Base-by-base conservation (phyloP, 2,329 filamentous ascomycete genomes). In the Torrubiella hemipterigena region DNA sequence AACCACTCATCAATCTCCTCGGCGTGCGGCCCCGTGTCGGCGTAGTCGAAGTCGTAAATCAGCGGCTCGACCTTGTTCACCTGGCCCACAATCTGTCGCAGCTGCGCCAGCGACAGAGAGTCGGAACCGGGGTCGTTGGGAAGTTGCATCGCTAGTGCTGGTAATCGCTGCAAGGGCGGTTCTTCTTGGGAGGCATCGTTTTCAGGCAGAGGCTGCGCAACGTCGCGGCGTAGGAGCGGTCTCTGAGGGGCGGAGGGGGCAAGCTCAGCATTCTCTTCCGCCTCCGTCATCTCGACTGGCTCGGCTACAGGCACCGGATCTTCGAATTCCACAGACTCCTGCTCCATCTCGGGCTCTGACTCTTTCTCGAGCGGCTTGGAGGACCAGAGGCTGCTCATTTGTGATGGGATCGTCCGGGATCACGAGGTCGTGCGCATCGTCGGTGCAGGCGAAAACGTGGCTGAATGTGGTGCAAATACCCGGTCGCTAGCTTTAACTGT, bases 1-100 rank as follows among this genome's bases (percentile, higher is more conserved):
- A 98, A 98, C 91, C 91, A 98, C 59, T 98, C 91, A 51, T 96
- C 85, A 29, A 98, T 67, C 61, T 98, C 91, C 40, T 91, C 84
- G 13, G 82, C 75, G 44, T 93, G 79, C 1, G 74, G 63, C 15
- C 78, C 77, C 34, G 71, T 69, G 53, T 89, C 81, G 17, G 70
- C 62, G 58, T 89, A 89, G 40, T 72, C 73, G 51, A 94, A 98
- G 38, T 91, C 86, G 62, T 98, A 98, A 9, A 76, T 74, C 26
- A 69, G 64, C 30, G 79, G 71, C 42, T 86, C 81, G 31, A 66
- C 51, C 40, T 72, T 73, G 12, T 80, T 80, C 42, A 84, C 75
- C 36, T 87, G 81, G 39, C 75, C 72, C 13, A 87, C 78, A 32
- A 87, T 70, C 41, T 73, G 74, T 40, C 74, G 71, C 30, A 89